phyloP scores from a whole-genome alignment of 129 eudicot species.

The Centella asiatica region DNA sequence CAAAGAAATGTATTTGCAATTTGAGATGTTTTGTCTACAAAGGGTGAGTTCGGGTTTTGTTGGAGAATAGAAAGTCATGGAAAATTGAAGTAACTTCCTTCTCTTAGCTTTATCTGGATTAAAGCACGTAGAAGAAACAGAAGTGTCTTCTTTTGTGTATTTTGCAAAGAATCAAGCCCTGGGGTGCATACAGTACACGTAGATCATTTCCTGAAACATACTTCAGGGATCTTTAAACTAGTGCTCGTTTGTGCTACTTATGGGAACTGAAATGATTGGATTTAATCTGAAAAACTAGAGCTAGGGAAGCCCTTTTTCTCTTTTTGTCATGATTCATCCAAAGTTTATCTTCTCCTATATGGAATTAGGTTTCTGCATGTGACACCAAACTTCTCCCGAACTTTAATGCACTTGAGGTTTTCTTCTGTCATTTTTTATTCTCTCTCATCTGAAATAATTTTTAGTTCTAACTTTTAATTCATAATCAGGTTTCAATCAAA shows the following conservation, averaged over 20 bases:
- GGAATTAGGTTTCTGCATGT: not conserved
- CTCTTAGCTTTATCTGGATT: no score
- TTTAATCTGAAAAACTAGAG: not conserved
- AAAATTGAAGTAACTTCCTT: not conserved
- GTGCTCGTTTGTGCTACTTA: not conserved
- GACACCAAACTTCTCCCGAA: not conserved
- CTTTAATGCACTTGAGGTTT: not conserved
- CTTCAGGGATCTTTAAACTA: not conserved
- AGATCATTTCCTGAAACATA: no score
- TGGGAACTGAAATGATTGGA: not conserved
- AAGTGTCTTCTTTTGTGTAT: not conserved
- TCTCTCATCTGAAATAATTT: not conserved
- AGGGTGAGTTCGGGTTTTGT: no score
- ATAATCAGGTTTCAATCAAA: conserved; percentile 32
- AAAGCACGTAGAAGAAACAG: not conserved
- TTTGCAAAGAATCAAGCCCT: not conserved
- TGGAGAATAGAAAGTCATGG: not conserved
- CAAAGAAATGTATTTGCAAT: no score
- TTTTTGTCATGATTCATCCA: not conserved
- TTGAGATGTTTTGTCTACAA: no score
- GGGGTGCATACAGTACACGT: no score
- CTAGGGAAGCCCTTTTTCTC: not conserved
- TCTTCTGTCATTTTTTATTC: not conserved
- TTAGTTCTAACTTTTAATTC: not conserved
- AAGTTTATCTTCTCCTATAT: not conserved